These are phyloP conservation scores for Truncatella angustata DNA, from an alignment of 2,329 filamentous ascomycete species.

Conservation along the genomic window DNA sequence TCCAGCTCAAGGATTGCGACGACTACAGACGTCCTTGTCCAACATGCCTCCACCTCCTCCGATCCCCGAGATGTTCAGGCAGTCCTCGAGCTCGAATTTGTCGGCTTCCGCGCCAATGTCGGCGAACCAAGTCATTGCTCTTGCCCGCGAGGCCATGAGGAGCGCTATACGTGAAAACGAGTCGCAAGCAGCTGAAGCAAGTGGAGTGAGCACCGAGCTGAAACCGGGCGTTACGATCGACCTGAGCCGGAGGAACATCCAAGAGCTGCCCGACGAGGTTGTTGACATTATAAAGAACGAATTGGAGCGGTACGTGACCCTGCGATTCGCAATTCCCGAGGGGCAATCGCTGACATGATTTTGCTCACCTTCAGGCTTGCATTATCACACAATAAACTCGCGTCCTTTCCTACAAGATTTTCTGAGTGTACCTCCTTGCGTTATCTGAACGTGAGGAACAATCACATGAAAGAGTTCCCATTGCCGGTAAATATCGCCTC, in stretches of 20 bases:
- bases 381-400: constrained; percentile 75
- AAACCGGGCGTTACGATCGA: constrained; percentile 76
- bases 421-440: constrained; percentile 74
- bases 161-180: constrained; percentile 65
- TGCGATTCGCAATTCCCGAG: too few relatives aligned
- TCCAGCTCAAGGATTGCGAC: constrained; percentile 25
- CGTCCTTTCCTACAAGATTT: constrained; percentile 67
- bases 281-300: constrained; percentile 73
- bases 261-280: constrained; percentile 69
- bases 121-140: constrained; percentile 61
- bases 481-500: constrained; percentile 44
- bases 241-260: constrained; percentile 72
- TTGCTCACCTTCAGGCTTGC: constrained; percentile 58
- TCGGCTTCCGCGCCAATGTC: constrained; percentile 53
- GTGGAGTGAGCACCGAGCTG: constrained; percentile 57
- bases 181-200: constrained; percentile 60
- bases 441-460: constrained; percentile 79
- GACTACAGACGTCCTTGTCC: constrained; percentile 21
- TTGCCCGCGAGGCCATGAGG: constrained; percentile 66
- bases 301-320: constrained; percentile 60
- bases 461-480: constrained; percentile 65
- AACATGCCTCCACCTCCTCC: constrained; percentile 41
- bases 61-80: constrained; percentile 46
- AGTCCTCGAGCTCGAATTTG: constrained; percentile 41
- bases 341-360: constrained; percentile 22